phyloP scores from a whole-genome alignment of 352 stramenopile species.

The Phytophthora syringae region DNA sequence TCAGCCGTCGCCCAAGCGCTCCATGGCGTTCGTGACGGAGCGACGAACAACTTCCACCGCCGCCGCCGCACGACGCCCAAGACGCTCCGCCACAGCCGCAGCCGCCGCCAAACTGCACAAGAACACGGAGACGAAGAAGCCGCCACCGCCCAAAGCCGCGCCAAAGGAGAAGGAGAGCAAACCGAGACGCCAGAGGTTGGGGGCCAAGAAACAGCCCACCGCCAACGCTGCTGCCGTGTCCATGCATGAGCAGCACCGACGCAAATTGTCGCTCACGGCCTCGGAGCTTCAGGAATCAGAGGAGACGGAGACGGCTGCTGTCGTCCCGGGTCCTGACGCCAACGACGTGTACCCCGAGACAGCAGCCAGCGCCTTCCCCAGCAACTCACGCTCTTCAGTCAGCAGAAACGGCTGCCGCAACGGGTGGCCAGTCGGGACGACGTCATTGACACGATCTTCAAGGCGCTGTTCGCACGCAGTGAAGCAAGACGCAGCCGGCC shows the following conservation, averaged over 20 bases:
- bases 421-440: conserved; percentile 75
- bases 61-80: conserved; percentile 9
- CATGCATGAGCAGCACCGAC: conserved; percentile 30
- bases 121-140: conserved; percentile 30
- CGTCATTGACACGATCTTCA: conserved; percentile 86
- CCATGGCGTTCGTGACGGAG: conserved; percentile 64
- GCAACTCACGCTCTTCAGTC: conserved; percentile 75
- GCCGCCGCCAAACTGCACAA: conserved; percentile 32
- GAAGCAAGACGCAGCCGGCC: conserved; percentile 32
- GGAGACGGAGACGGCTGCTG: conserved; percentile 13
- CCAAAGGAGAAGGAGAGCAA: conserved; percentile 15
- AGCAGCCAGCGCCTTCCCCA: conserved; percentile 65
- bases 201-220: conserved; percentile 45
- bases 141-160: neutral
- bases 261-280: conserved; percentile 48
- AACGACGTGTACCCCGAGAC: conserved; percentile 76
- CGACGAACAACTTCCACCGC: conserved; percentile 15
- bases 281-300: conserved; percentile 22
- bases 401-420: conserved; percentile 83
- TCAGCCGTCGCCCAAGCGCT: conserved; percentile 33
- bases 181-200: conserved; percentile 61
- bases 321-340: conserved; percentile 46
- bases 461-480: conserved; percentile 66
- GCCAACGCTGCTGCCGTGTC: conserved; percentile 24
- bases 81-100: conserved; percentile 17